These are phyloP conservation scores for Scheffersomyces lignicola DNA, from an alignment of 1,139 yeast genomes.

Conservation along the genomic window DNA sequence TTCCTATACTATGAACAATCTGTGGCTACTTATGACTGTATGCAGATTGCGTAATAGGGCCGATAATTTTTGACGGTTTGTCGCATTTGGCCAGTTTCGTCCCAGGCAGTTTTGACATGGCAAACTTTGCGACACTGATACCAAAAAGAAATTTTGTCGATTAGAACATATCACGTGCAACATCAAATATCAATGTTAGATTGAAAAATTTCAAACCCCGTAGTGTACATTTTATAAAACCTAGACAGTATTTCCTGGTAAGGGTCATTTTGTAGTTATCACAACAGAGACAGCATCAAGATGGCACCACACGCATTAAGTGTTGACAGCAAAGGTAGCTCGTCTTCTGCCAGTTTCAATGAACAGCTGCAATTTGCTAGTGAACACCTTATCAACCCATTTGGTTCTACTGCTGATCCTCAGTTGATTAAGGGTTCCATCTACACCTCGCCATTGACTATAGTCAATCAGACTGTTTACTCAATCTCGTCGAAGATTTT, in stretches of 20 bases:
- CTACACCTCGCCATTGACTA: constrained; percentile 62
- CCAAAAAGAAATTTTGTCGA: neutral
- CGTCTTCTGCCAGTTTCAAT: constrained; percentile 6
- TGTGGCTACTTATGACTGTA: no score
- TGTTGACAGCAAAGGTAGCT: constrained; percentile 3
- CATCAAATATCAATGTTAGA: constrained; percentile 2
- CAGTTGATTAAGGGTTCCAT: constrained; percentile 47
- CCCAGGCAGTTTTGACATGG: neutral
- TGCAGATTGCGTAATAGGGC: constrained; percentile 2
- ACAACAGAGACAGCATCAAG: neutral
- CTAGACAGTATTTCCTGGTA: neutral
- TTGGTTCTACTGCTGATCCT: constrained; percentile 63
- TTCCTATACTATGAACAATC: no score
- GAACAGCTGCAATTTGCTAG: constrained; percentile 13
- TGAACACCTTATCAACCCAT: constrained; percentile 37
- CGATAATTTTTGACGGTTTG: neutral
- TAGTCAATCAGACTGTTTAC: constrained; percentile 68
- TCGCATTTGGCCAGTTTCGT: neutral
- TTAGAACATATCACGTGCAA: constrained; percentile 9
- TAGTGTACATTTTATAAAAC: neutral
- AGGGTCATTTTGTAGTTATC: neutral
- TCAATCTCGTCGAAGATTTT: constrained; percentile 65
- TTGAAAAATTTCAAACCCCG: constrained; percentile 2
- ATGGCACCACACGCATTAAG: constrained; percentile 12
- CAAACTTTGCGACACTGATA: neutral